Evolutionary conservation across 2,329 filamentous ascomycete genomes (phyloP).

Genomic region (Nigrospora osmanthi): DNA sequence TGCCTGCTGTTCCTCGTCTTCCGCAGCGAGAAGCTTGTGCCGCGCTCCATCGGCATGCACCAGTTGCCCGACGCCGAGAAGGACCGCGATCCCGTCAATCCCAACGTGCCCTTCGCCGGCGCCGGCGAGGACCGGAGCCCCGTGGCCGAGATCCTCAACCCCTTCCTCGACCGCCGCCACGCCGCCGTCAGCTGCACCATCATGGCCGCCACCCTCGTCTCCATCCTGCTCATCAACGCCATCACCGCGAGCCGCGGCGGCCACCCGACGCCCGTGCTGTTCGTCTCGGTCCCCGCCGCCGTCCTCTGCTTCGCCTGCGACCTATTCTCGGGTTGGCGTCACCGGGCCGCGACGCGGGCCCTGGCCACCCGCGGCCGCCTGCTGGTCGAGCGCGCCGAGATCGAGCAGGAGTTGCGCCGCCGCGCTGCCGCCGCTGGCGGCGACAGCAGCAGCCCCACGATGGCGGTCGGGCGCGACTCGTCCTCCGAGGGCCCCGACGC

Average conservation of each 20-base stretch:
- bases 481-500: not conserved
- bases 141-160: constrained; percentile 68
- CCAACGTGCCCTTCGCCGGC: constrained; percentile 60
- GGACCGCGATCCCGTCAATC: constrained; percentile 54
- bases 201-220: constrained; percentile 60
- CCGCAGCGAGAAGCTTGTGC: constrained; percentile 54
- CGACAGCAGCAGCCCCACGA: not conserved
- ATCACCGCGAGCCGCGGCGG: constrained; percentile 39
- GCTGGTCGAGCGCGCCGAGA: constrained; percentile 34
- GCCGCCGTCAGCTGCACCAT: constrained; percentile 56
- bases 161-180: constrained; percentile 59
- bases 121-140: constrained; percentile 45
- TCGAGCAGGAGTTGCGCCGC: constrained; percentile 22
- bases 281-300: constrained; percentile 61
- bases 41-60: constrained; percentile 58
- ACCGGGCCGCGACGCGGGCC: constrained; percentile 53
- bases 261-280: constrained; percentile 48
- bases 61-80: constrained; percentile 51
- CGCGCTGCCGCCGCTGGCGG: not conserved
- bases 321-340: constrained; percentile 52
- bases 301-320: constrained; percentile 64
- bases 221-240: constrained; percentile 59
- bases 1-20: constrained; percentile 65
- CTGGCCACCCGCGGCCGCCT: constrained; percentile 49
- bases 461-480: too few species aligned